A percentile compares a stretch with the other conserved stretches of the same genome.
phyloP scores from a whole-genome alignment of 305 asterid genomes.

The Fraxinus ornus region DNA sequence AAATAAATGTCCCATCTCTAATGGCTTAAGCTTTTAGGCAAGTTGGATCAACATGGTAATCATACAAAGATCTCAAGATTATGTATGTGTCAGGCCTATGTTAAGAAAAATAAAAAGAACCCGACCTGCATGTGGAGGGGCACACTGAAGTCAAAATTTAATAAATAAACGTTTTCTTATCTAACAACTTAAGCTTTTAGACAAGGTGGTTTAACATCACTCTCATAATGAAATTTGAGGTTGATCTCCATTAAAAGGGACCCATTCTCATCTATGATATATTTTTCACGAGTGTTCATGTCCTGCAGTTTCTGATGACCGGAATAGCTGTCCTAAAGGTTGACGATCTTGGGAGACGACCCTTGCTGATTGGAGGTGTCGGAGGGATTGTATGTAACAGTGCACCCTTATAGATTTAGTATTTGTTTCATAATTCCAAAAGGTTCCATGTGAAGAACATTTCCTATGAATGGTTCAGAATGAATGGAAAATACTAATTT shows the following conservation, averaged over 20 bases:
- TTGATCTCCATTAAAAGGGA: background rate
- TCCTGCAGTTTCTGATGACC: constrained; percentile 79
- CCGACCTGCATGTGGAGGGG: background rate
- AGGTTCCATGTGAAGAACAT: constrained; percentile 9
- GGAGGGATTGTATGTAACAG: constrained; percentile 73
- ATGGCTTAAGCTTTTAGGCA: background rate
- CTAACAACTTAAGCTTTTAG: background rate
- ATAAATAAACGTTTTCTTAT: background rate
- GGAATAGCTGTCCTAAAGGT: constrained; percentile 92
- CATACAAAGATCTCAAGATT: background rate
- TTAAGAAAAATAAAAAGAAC: background rate
- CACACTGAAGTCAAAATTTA: background rate
- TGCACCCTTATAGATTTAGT: background rate
- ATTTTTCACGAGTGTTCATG: constrained; percentile 5
- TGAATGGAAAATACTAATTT: constrained; percentile 4
- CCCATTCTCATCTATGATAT: background rate
- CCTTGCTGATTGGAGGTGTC: constrained; percentile 84
- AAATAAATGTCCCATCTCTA: background rate
- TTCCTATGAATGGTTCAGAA: background rate
- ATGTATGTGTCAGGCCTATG: background rate
- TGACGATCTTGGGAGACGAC: constrained; percentile 94
- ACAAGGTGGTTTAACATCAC: background rate
- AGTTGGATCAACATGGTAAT: background rate
- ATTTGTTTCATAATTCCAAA: constrained; percentile 11
- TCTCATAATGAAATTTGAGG: background rate